A percentile compares a stretch with the other conserved stretches of the same genome.
Conservation (phyloP, 2,329 filamentous ascomycete species). For the Aspergillus ruber region DNA sequence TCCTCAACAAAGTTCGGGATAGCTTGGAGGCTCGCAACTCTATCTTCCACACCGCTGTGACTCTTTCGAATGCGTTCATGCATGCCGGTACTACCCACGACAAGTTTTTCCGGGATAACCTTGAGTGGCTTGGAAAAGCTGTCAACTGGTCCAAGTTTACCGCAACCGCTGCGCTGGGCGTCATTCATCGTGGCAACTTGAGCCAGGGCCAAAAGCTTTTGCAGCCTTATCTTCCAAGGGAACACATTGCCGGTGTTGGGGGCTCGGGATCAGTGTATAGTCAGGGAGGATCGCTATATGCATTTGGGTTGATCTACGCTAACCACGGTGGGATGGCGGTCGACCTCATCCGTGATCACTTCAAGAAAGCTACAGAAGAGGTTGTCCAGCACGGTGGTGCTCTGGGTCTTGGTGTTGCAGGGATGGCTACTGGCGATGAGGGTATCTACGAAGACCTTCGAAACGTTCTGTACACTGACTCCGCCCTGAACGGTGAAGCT, state of each 20-base stretch:
- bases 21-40: slow-evolving; percentile 93
- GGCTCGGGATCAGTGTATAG: slow-evolving; percentile 85
- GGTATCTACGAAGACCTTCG: slow-evolving; percentile 89
- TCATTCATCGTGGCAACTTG: slow-evolving; percentile 93
- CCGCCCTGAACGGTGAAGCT: slow-evolving; percentile 92
- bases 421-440: slow-evolving; percentile 91
- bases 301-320: slow-evolving; percentile 91
- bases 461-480: slow-evolving; percentile 83
- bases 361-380: slow-evolving; percentile 54
- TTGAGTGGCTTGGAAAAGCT: slow-evolving; percentile 96
- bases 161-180: slow-evolving; percentile 88
- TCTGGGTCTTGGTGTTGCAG: slow-evolving; percentile 88
- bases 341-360: slow-evolving; percentile 42
- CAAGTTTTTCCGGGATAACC: slow-evolving; percentile 95
- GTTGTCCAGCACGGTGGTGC: slow-evolving; percentile 96
- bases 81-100: slow-evolving; percentile 97
- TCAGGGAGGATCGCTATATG: slow-evolving; percentile 91
- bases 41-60: slow-evolving; percentile 96
- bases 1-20: slow-evolving; percentile 93
- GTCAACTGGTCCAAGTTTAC: slow-evolving; percentile 99
- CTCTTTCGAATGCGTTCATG: slow-evolving; percentile 98
- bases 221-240: slow-evolving; percentile 85
- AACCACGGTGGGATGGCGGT: slow-evolving; percentile 88
- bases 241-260: slow-evolving; percentile 54
- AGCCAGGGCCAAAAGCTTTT: slow-evolving; percentile 88